Conservation (phyloP, 1,284 basidiomycete species). For the Violaceomyces palustris region DNA sequence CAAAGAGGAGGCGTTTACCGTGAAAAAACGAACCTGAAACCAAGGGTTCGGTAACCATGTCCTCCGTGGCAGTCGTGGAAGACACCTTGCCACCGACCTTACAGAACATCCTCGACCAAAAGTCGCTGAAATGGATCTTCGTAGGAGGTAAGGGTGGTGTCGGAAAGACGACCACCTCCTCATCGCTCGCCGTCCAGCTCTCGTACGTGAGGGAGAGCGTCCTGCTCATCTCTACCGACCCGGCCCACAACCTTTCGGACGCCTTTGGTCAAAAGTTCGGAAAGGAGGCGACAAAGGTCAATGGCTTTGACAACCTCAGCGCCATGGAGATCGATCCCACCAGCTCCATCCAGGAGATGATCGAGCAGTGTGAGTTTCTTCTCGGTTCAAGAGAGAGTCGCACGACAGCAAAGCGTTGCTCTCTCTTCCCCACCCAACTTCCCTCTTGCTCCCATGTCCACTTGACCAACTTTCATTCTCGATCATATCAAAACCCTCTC, state of each 20-base stretch:
- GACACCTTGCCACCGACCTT: conserved; percentile 43
- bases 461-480: no score
- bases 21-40: not conserved
- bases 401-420: not conserved
- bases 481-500: no score
- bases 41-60: not conserved
- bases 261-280: conserved; percentile 99
- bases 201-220: conserved; percentile 47
- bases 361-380: conserved; percentile 74
- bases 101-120: conserved; percentile 50
- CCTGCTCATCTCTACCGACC: conserved; percentile 73
- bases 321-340: conserved; percentile 99
- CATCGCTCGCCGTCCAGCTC: conserved; percentile 49
- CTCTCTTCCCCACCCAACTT: not conserved
- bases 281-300: conserved; percentile 98
- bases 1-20: no score
- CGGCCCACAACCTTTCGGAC: conserved; percentile 96
- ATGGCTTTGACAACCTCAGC: conserved; percentile 91
- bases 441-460: no score
- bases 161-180: conserved; percentile 52
- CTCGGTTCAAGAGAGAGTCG: not conserved
- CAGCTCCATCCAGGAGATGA: conserved; percentile 96
- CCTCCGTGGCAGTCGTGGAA: conserved; percentile 22
- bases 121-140: conserved; percentile 52
- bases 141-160: conserved; percentile 53